Evolutionary conservation across 345 rosid genomes (phyloP), one percentile per base, ranked within the genome.

Genomic region (Salix koriyanagi): DNA sequence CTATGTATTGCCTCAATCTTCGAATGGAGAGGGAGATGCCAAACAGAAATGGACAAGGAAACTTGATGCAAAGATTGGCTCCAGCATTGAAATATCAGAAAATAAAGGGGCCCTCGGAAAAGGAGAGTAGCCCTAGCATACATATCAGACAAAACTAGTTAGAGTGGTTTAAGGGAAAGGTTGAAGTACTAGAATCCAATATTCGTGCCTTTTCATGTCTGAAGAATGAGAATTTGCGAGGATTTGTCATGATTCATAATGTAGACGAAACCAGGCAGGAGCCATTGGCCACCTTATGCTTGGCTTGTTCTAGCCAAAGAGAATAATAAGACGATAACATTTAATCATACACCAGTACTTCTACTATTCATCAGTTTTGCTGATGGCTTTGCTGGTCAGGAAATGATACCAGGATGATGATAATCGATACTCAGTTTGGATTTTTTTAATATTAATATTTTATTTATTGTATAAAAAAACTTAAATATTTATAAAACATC

Each of bases 21-120:
- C 76, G 25, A 82, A 54, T 11, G 74, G 84, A 79, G 85, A 83
- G 82, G 75, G 81, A 87, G 70, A 76, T 76, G 85, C 85, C 90
- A 81, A 81, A 78, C 75, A 83, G 69, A 77, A 78, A 46, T 26
- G 34, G 87, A 87, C 90, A 85, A 80, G 18, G 21, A 30, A 69
- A 78, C 69, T 48, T 66, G 69, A 75, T n/a, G 71, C 44, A 67
- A 65, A 72, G 30, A 70, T 25, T 79, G 79, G 82, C 73, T 71
- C 3, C 28, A 81, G 75, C 70, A 71, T 54, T 77, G 78, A 71
- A 79, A 74, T 58, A 74, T 77, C 79, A 75, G 37, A 46, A 37
- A 50, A 50, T 44, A 73, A 76, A 50, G 32, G 66, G 50, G 23
- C 36, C 75, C 76, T 14, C 36, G 21, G 23, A 14, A 32, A 32